Conservation (phyloP, 345 rosid genomes). For the Anastatica hierochuntica region DNA sequence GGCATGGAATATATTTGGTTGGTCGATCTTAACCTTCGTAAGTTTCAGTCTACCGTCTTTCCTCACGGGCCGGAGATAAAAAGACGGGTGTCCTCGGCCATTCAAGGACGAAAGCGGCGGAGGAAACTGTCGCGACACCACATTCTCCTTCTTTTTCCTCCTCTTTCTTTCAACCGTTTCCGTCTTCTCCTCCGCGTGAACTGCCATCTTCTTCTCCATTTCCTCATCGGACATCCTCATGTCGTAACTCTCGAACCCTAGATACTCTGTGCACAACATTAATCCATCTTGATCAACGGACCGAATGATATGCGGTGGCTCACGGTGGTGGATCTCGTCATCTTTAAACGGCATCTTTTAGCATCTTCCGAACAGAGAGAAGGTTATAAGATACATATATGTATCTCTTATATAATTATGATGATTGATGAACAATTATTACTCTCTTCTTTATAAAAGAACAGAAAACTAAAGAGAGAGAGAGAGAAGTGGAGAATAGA, state of each 20-base stretch:
- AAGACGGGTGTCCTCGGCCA: constrained; percentile 43
- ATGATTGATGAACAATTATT: constrained; percentile 4
- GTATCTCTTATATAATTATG: neutral
- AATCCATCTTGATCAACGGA: constrained; percentile 35
- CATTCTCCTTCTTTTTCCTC: constrained; percentile 18
- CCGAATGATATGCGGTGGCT: neutral
- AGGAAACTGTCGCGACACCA: constrained; percentile 23
- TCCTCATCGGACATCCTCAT: constrained; percentile 37
- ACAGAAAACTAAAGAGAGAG: no score
- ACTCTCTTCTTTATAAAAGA: neutral
- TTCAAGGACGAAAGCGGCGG: constrained; percentile 68
- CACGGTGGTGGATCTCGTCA: neutral
- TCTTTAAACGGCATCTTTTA: neutral
- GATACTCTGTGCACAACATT: constrained; percentile 73
- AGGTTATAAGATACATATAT: neutral
- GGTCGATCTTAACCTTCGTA: constrained; percentile 43
- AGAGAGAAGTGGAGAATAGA: no score
- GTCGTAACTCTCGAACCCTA: constrained; percentile 80
- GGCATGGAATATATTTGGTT: constrained; percentile 49
- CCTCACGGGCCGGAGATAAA: constrained; percentile 56
- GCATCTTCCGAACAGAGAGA: constrained; percentile 27
- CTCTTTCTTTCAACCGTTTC: neutral
- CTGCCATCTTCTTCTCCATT: neutral
- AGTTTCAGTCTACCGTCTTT: constrained; percentile 62
- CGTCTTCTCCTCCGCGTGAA: neutral